Base-by-base conservation (phyloP, 345 rosid genomes). In the Gynandropsis gynandra region DNA sequence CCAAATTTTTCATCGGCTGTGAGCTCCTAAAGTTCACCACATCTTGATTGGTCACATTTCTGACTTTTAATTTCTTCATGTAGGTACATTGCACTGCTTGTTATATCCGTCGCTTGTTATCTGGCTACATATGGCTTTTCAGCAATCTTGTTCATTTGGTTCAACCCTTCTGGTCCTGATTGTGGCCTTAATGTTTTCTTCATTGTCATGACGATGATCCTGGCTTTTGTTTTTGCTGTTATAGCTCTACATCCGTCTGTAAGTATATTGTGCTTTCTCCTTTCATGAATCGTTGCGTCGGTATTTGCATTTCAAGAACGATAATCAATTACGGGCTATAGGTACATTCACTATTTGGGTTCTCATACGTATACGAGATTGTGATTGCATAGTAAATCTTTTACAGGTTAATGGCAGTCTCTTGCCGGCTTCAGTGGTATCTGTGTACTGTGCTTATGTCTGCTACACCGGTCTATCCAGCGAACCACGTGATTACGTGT, bases 391-490 rank as follows among this genome's bases (percentile, higher is more conserved):
- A 3, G 15, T 2, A 8, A 10, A 37, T 44, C 52, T 56, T 39
- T 41, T 58, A 52, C 73, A 84, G 94, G 83, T 92, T 42, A 92
- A 87, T 42, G 98, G 98, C 37, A 92, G 98, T 71, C 97, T 92
- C 52, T 78, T 92, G 74, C 98, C 98, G 9, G 97, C 98, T 36
- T 79, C 97, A 1, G 88, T 92, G 62, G 74, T 87, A 69, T 80
- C 98, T 4, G 71, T 85, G 42, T 92, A 92, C 47, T 87, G 97
- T 72, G 90, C 95, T 47, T 85, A 92, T 69, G 81, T 92, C 53
- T 92, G 98, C 80, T 92, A 67, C 73, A 92, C 94, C 40, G 98
- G 85, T 59, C 98, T 92, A 54, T 81, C 98, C 16, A 82, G 97
- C 43, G 98, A 92, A 74, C 98, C 98, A n/a, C 87, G 68, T 51